Evolutionary conservation across 345 rosid genomes (phyloP).

Genomic region (Arabidopsis arenosa): DNA sequence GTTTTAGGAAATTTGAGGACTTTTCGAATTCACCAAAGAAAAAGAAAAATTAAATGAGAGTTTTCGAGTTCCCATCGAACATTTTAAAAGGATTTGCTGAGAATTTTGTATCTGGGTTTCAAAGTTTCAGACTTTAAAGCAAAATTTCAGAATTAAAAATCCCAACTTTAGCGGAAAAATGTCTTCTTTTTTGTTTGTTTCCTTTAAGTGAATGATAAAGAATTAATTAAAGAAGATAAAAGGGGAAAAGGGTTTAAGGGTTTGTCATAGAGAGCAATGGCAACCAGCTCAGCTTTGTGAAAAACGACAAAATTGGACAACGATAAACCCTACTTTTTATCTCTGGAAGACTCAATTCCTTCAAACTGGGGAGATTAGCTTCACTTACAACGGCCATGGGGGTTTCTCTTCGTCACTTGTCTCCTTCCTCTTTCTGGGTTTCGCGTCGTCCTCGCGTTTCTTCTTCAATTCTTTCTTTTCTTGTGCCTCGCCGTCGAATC

Average conservation of each 20-base stretch:
- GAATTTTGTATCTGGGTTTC: conserved; percentile 6
- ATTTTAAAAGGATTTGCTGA: conserved; percentile 30
- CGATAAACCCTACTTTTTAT: conserved; percentile 33
- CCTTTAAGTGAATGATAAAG: background rate
- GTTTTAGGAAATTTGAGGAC: conserved; percentile 29
- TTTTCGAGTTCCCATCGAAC: background rate
- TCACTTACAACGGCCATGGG: conserved; percentile 59
- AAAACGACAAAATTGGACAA: conserved; percentile 32
- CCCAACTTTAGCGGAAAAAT: conserved; percentile 26
- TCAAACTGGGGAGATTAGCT: conserved; percentile 60
- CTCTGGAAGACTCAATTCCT: conserved; percentile 7
- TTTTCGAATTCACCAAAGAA: background rate
- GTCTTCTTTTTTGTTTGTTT: background rate
- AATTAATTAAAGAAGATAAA: conserved; percentile 15
- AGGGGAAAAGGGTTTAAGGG: conserved; percentile 38
- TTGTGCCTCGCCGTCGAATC: conserved; percentile 38
- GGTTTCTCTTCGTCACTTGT: conserved; percentile 55
- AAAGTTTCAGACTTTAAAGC: background rate
- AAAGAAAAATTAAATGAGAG: background rate
- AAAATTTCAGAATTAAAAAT: conserved; percentile 19
- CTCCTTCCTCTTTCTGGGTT: conserved; percentile 54
- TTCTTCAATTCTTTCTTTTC: conserved; percentile 30
- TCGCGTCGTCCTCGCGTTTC: conserved; percentile 48
- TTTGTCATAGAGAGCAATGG: conserved; percentile 1
- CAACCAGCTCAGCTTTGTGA: conserved; percentile 33